A percentile compares a stretch with the other conserved stretches of the same genome.
phyloP scores from a whole-genome alignment of 768 basidiomycete species.

The Omphalotus guepiniiformis region DNA sequence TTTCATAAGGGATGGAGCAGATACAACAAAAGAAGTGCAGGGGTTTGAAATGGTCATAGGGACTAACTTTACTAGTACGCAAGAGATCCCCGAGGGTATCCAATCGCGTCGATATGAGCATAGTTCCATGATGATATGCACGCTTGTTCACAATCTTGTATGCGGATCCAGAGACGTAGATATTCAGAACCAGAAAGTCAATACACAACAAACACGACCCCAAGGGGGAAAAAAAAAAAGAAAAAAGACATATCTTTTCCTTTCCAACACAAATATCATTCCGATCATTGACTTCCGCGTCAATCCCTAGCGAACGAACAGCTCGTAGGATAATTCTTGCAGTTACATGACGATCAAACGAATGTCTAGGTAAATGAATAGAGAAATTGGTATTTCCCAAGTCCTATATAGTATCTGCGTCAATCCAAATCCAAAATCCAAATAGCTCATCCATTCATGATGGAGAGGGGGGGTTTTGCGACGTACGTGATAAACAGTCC shows the following conservation, averaged over 20 bases:
- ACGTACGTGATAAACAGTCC: constrained; percentile 93
- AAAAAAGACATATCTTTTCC: constrained; percentile 75
- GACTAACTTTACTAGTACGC: constrained; percentile 55
- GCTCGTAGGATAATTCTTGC: constrained; percentile 76
- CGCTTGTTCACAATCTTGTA: constrained; percentile 91
- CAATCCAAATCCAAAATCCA: neutral
- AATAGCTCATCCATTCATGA: neutral
- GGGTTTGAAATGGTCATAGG: neutral
- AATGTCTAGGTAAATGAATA: constrained; percentile 76
- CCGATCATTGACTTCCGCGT: constrained; percentile 79
- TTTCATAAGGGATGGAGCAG: too few species aligned
- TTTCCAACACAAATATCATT: constrained; percentile 86
- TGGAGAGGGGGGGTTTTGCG: too few species aligned
- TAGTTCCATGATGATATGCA: constrained; percentile 98
- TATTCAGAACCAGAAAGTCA: neutral
- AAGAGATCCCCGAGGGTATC: constrained; percentile 70
- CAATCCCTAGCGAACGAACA: constrained; percentile 68
- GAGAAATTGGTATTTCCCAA: constrained; percentile 97
- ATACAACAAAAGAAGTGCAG: too few species aligned
- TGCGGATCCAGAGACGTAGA: constrained; percentile 92
- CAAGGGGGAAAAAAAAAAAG: neutral
- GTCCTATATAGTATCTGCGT: constrained; percentile 50
- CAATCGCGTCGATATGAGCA: constrained; percentile 86
- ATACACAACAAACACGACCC: too few species aligned
- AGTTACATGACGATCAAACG: constrained; percentile 78